Evolutionary conservation across 2,329 filamentous ascomycete species (phyloP), one percentile per base, ranked within the genome.

Genomic region (Aspergillus oerlinghausenensis): DNA sequence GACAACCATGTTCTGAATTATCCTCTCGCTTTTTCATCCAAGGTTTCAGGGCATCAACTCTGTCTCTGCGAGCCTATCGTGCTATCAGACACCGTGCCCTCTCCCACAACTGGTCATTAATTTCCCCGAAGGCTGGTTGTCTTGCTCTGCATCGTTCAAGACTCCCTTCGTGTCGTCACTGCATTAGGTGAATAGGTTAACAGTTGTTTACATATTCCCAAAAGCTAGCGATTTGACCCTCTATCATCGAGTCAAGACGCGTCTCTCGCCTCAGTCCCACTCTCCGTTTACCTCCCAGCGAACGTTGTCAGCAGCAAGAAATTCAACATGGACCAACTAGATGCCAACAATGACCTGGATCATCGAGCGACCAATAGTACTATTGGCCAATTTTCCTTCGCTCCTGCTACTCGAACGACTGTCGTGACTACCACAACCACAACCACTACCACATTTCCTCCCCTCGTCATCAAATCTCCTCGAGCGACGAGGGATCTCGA

Each of bases 351-450:
- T 35, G 64, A 63, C 11, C 52, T 64, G 26, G 60, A 56, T 32
- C 63, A 65, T 55, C 61, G 59, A 42, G 59, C 68, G n/a, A 56
- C 68, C 10, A 67, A 66, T 42, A 65, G 67, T 58, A 80, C 82
- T 49, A 72, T 87, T 55, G 84, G 80, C 48, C 83, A 84, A 66
- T 80, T 87, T 57, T 84, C 82, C 2, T 84, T 85, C 64, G 83
- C 82, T 55, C 84, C 84, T 29, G 81, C 84, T 17, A 87, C 84
- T 11, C 82, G 84, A 66, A 86, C 84, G 10, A 87, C 84, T 0
- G 81, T 86, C 10, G 85, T 96, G 60, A 96, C 92, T 1, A 97
- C 93, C 0, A 97, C 92, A 0, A 97, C 92, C 0, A 96, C 91
- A 0, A 95, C 92, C 1, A 90, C 87, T 73, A 81, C 90, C 75